Base-by-base conservation (phyloP, 2,329 filamentous ascomycete genomes). In the Aspergillus fumigatiaffinis region DNA sequence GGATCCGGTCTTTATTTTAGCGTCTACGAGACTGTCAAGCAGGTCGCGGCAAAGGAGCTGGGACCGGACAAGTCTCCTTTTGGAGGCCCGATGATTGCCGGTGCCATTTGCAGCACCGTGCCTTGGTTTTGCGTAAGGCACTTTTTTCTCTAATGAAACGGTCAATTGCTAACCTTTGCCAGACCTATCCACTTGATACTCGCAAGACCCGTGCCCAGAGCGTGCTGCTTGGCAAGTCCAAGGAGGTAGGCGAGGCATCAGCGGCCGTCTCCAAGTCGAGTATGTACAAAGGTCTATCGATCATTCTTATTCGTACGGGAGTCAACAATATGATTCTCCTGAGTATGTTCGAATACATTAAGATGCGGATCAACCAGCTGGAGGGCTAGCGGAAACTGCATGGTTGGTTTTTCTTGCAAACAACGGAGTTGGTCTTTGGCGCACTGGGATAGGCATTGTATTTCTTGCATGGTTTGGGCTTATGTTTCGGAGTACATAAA, bases 261-360 rank as follows among this genome's bases (percentile, higher is more conserved):
- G 59, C 69, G 14, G 73, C 73, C 1, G 74, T 74, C 1, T 72
- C 76, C 50, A 72, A 73, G 48, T 75, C 74, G 25, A 76, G 75
- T 60, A 78, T 77, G 69, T 80, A 79, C 66, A 79, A 76, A 59
- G 77, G 77, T 6, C 63, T 80, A n/a, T 77, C 77, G 8, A 78
- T 79, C 57, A 76, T 78, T 42, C 69, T 80, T 41, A 61, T 78
- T 28, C 76, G 77, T 20, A 79, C 77, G 3, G 73, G 73, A 7
- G 64, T 80, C 26, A 78, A 80, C 65, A 79, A 79, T 64, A 79
- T 79, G 76, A 78, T 80, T 50, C 68, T 79, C 46, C 70, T 79
- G 64, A 76, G 75, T 60, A 69, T 77, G 21, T 79, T 77, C 52
- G 77, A 80, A 63, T 77, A 77, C 56, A 72, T 78, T 41, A 79